These are phyloP conservation scores for Marasmius tenuissimus DNA, from an alignment of 1,284 basidiomycete species.

Conservation along the genomic window DNA sequence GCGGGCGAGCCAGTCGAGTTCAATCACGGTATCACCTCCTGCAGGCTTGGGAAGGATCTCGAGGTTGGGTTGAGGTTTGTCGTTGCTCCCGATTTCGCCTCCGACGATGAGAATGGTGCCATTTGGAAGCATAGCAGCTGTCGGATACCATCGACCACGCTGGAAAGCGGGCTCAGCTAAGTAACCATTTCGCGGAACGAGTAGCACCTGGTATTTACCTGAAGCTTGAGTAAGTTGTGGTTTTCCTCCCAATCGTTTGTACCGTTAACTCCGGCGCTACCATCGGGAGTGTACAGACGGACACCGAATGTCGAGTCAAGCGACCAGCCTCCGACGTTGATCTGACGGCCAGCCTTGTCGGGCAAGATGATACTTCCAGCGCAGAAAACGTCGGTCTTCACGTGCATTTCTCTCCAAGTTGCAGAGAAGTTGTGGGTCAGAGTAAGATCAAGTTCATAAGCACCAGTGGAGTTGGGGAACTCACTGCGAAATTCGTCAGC, in stretches of 20 bases:
- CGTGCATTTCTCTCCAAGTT: constrained; percentile 73
- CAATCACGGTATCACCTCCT: constrained; percentile 41
- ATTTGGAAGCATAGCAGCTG: constrained; percentile 62
- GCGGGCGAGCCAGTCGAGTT: constrained; percentile 45
- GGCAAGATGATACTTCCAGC: constrained; percentile 71
- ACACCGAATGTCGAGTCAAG: constrained; percentile 66
- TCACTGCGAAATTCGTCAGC: constrained; percentile 21
- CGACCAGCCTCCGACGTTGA: constrained; percentile 69
- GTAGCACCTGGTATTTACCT: constrained; percentile 33
- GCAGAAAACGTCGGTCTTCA: constrained; percentile 76
- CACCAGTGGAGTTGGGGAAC: constrained; percentile 68
- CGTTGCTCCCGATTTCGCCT: constrained; percentile 73
- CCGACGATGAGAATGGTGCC: constrained; percentile 73
- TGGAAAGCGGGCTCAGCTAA: constrained; percentile 22
- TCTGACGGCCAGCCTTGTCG: constrained; percentile 64
- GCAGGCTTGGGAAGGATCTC: constrained; percentile 53
- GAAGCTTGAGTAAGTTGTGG: constrained; percentile 45
- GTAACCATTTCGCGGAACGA: neutral
- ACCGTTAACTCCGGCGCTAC: constrained; percentile 54
- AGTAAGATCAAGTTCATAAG: constrained; percentile 70
- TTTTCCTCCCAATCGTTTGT: constrained; percentile 74
- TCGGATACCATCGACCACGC: constrained; percentile 74
- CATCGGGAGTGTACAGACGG: constrained; percentile 63
- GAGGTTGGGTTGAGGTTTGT: constrained; percentile 58
- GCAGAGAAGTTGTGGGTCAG: constrained; percentile 50